Base-by-base conservation (phyloP, 345 rosid species). In the Aegle marmelos region DNA sequence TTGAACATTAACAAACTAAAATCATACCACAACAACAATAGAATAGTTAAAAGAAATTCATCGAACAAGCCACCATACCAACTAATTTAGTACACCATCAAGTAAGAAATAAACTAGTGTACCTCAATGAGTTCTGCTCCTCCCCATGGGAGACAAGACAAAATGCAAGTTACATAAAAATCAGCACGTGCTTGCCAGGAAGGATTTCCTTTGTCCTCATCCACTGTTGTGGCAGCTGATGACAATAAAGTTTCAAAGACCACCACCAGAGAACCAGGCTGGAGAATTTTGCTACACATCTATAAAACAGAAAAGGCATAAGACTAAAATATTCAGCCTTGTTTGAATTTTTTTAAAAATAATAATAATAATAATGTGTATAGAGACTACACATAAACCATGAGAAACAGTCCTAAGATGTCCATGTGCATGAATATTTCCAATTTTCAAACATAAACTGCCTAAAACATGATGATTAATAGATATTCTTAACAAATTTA, bases 71-170 rank as follows among this genome's bases (percentile, higher is more conserved):
- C 79, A 56, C 33, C 34, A 77, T 41, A 50, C 53, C 71, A 61
- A 65, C 22, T 74, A 69, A 22, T 36, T 68, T 68, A 74, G 62
- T 50, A 83, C 70, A 76, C 22, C 2, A 72, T 34, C 53, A 27
- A 80, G n/a, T 22, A 33, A 70, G 41, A 37, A 76, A 57, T 62
- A 11, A 71, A 45, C 57, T 66, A 58, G 79, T 36, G 81, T 87
- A 96, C 98, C 98, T 96, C 99, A 65, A 82, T n/a, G 19, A 96
- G 92, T 82, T 96, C 99, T 48, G 95, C 92, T 56, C 97, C 99
- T 76, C 98, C 99, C 99, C 98, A 96, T 11, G 99, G 99, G 33
- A 96, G 97, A 75, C 94, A 94, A 24, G 98, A 91, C 83, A 94
- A 91, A 82, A 96, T 92, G 82, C 99, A 92, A 76, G 87, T 83